These are phyloP conservation scores for Ustanciosporium gigantosporum DNA, from an alignment of 1,284 basidiomycete genomes.

Conservation along the genomic window DNA sequence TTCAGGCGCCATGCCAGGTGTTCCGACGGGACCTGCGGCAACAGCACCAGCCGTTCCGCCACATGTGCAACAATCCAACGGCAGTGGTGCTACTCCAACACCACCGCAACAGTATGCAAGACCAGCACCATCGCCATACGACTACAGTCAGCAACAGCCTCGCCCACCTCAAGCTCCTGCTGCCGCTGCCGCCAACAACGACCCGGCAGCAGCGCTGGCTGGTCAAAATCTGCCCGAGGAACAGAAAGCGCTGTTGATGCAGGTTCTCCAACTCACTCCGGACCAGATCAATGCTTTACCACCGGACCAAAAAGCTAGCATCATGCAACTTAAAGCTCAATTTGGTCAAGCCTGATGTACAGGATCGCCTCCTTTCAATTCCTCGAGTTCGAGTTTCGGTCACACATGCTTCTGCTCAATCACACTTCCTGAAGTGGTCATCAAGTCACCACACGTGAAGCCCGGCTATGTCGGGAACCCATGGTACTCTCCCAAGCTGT, in stretches of 20 bases:
- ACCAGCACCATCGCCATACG: conserved; percentile 19
- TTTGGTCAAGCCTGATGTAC: conserved; percentile 44
- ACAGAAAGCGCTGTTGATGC: conserved; percentile 61
- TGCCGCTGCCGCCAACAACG: conserved; percentile 18
- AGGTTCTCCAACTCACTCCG: conserved; percentile 80
- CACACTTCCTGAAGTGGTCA: too few relatives aligned
- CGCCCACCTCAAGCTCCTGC: conserved; percentile 9
- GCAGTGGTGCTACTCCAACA: conserved; percentile 26
- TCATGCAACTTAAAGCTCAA: conserved; percentile 68
- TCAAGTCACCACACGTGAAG: too few relatives aligned
- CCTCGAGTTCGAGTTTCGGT: conserved; percentile 1
- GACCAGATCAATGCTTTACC: conserved; percentile 86
- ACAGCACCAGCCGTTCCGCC: conserved; percentile 15
- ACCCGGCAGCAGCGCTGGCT: conserved; percentile 32
- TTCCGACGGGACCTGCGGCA: conserved; percentile 1
- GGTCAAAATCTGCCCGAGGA: conserved; percentile 49
- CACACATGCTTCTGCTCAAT: conserved; percentile 25
- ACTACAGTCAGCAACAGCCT: conserved; percentile 7
- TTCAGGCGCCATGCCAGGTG: conserved; percentile 20
- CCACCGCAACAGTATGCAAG: conserved; percentile 33
- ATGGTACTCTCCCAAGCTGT: too few relatives aligned
- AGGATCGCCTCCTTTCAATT: not conserved
- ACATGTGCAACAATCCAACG: conserved; percentile 21
- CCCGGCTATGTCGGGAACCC: too few relatives aligned
- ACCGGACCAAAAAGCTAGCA: conserved; percentile 79